phyloP scores from a whole-genome alignment of 306 rosid genomes.

The Datisca glomerata region DNA sequence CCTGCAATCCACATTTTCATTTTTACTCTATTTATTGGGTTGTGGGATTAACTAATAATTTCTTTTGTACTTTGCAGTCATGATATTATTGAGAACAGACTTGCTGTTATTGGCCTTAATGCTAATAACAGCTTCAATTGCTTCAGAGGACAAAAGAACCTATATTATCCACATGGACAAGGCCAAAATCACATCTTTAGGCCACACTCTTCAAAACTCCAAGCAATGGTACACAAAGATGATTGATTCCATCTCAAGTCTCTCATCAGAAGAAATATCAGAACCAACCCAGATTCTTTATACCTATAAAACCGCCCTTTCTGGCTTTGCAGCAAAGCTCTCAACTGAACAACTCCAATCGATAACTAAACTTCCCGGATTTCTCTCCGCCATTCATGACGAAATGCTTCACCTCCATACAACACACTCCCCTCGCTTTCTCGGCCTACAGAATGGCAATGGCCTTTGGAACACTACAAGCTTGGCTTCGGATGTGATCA shows the following conservation, averaged over 20 bases:
- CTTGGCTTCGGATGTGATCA: constrained; percentile 46
- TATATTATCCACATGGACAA: constrained; percentile 64
- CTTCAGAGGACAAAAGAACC: constrained; percentile 27
- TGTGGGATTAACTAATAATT: not conserved
- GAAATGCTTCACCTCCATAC: constrained; percentile 50
- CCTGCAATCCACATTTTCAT: not conserved
- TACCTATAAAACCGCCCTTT: constrained; percentile 36
- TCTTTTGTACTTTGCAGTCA: constrained; percentile 22
- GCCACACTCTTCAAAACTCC: constrained; percentile 22
- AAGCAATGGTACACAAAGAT: constrained; percentile 34
- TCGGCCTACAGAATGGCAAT: constrained; percentile 31
- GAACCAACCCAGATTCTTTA: constrained; percentile 33
- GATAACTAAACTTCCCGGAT: constrained; percentile 34
- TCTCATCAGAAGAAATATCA: constrained; percentile 18
- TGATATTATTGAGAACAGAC: constrained; percentile 24
- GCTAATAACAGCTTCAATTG: constrained; percentile 26
- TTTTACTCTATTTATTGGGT: not conserved
- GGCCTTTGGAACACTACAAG: constrained; percentile 46
- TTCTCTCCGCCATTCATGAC: constrained; percentile 44
- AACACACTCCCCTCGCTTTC: constrained; percentile 44
- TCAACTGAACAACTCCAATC: constrained; percentile 30
- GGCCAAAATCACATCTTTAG: constrained; percentile 22
- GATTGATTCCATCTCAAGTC: constrained; percentile 28
- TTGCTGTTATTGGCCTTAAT: constrained; percentile 25
- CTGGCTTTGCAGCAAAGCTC: constrained; percentile 53